Evolutionary conservation across 78 protist genomes (phyloP).

Genomic region (Dictyostelium intermedium): DNA sequence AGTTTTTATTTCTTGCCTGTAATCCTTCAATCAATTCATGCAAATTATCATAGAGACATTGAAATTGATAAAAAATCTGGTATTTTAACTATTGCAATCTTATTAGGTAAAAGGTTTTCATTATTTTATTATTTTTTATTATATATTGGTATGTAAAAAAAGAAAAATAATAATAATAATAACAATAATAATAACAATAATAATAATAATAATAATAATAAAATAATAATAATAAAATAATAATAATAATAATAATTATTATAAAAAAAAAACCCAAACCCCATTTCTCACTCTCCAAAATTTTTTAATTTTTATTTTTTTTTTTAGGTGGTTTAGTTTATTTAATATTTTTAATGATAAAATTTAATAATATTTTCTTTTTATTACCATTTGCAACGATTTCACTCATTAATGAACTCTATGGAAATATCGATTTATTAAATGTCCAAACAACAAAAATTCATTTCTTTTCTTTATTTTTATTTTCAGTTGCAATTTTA

Average conservation of each 20-base stretch:
- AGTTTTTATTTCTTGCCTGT: constrained; percentile 1
- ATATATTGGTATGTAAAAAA: neutral
- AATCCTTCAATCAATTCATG: constrained; percentile 2
- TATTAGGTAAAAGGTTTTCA: neutral
- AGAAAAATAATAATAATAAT: neutral
- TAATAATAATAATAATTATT: neutral
- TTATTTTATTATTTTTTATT: neutral
- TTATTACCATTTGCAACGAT: constrained; percentile 6
- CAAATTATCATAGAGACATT: constrained; percentile 8
- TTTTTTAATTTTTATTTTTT: neutral
- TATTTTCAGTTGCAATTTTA: constrained; percentile 9
- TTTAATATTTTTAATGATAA: constrained; percentile 1
- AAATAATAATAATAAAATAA: too few species aligned
- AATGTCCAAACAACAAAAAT: constrained; percentile 8
- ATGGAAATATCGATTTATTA: neutral
- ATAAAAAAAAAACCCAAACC: neutral
- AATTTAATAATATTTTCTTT: constrained; percentile 6
- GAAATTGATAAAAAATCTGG: constrained; percentile 6
- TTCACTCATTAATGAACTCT: neutral
- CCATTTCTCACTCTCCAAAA: neutral
- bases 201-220: too few species aligned
- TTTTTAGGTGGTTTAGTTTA: neutral
- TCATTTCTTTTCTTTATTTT: constrained; percentile 10
- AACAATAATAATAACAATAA: too few species aligned
- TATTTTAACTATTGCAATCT: neutral